A percentile compares a stretch with the other conserved stretches of the same genome.
Evolutionary conservation across 1,284 basidiomycete genomes (phyloP).

Genomic region (Tylopilus sp.): DNA sequence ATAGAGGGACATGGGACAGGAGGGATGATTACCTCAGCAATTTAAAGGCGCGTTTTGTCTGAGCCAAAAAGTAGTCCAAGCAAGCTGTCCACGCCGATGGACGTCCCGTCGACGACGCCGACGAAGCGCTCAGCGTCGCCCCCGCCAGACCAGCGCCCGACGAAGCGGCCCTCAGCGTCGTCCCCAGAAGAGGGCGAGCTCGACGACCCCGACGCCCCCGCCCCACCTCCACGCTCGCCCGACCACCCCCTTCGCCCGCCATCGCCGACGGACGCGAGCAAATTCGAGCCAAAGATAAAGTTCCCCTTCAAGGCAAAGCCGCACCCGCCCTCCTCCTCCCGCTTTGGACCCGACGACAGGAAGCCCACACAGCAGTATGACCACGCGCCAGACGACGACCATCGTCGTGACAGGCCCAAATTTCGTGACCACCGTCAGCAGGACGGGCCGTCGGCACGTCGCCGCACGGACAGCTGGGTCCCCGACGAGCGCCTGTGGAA

Average conservation of each 20-base stretch:
- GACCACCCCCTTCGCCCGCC: slow-evolving; percentile 10
- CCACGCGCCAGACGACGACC: slow-evolving; percentile 44
- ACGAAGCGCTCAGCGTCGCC: slow-evolving; percentile 60
- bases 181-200: slow-evolving; percentile 79
- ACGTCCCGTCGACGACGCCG: slow-evolving; percentile 26
- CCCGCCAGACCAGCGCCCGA: slow-evolving; percentile 45
- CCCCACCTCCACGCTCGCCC: slow-evolving; percentile 13
- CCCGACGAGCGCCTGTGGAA: slow-evolving; percentile 25
- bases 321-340: slow-evolving; percentile 4
- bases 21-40: slow-evolving; percentile 25
- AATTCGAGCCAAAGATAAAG: slow-evolving; percentile 49
- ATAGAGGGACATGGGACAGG: slow-evolving; percentile 51
- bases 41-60: neutral
- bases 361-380: slow-evolving; percentile 42
- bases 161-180: slow-evolving; percentile 56
- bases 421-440: slow-evolving; percentile 26
- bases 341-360: slow-evolving; percentile 25
- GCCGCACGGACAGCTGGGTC: slow-evolving; percentile 35
- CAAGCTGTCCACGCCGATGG: slow-evolving; percentile 16
- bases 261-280: slow-evolving; percentile 26
- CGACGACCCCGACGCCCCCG: slow-evolving; percentile 42
- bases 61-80: slow-evolving; percentile 12
- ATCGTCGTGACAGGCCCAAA: slow-evolving; percentile 36
- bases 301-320: slow-evolving; percentile 73
- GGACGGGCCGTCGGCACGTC: slow-evolving; percentile 15